Percentiles rank a stretch among this genome's conserved stretches.
Conservation (phyloP, 495 filamentous ascomycete genomes). For the Daldinia grandis region DNA sequence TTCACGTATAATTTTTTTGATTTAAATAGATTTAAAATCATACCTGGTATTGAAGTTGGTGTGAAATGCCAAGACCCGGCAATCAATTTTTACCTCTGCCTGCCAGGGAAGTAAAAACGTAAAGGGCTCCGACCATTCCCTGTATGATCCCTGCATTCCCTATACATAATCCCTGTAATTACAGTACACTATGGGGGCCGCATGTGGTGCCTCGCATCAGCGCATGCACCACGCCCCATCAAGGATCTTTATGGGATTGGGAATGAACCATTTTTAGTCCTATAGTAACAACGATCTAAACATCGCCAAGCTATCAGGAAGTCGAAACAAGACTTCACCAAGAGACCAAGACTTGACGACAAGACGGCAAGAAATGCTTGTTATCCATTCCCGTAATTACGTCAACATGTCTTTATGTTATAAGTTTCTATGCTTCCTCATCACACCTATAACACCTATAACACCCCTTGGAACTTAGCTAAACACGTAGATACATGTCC, state of each 20-base stretch:
- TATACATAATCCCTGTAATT: neutral
- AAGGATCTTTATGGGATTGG: neutral
- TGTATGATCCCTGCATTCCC: neutral
- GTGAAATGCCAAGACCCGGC: too few species aligned
- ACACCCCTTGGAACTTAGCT: neutral
- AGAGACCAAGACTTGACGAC: slow-evolving; percentile 25
- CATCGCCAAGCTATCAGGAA: slow-evolving; percentile 27
- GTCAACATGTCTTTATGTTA: neutral
- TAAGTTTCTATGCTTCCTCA: neutral
- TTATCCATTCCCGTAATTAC: neutral
- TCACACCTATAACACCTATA: neutral
- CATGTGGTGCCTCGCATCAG: neutral
- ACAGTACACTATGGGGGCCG: slow-evolving; percentile 19
- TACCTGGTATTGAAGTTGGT: too few species aligned
- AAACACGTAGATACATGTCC: neutral
- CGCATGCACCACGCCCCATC: neutral
- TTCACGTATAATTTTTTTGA: too few species aligned
- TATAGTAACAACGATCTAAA: neutral
- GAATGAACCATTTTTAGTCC: neutral
- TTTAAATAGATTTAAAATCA: too few species aligned
- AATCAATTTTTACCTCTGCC: too few species aligned
- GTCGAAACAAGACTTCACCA: slow-evolving; percentile 43
- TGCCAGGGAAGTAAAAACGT: slow-evolving; percentile 9
- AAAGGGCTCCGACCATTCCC: neutral
- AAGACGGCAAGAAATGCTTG: slow-evolving; percentile 23